A percentile compares a stretch with the other conserved stretches of the same genome.
These are phyloP conservation scores for Coleophoma cylindrospora DNA, from an alignment of 2,329 filamentous ascomycete genomes.

Conservation along the genomic window DNA sequence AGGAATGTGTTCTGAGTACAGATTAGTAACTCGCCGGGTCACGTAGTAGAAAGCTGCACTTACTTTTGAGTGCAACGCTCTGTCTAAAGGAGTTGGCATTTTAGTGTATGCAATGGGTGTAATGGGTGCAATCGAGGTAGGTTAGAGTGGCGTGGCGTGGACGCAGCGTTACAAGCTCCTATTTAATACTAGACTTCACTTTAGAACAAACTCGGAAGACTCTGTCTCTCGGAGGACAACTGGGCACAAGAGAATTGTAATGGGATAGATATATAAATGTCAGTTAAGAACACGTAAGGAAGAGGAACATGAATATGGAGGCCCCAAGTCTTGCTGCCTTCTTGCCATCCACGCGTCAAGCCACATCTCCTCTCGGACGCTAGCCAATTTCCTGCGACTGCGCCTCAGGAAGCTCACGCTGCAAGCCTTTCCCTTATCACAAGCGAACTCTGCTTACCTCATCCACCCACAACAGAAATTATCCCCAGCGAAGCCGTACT, in stretches of 20 bases:
- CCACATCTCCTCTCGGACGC: neutral
- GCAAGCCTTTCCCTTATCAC: neutral
- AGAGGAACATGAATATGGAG: neutral
- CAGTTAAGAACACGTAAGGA: too few species aligned
- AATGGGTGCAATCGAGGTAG: neutral
- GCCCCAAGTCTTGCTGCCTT: neutral
- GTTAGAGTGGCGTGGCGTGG: neutral
- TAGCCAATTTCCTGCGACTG: neutral
- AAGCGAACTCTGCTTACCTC: slow-evolving; percentile 6
- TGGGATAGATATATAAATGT: neutral
- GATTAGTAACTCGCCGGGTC: slow-evolving; percentile 2
- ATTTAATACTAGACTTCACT: too few species aligned
- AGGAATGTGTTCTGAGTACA: slow-evolving; percentile 59
- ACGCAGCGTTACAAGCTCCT: too few species aligned
- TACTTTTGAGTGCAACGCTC: slow-evolving; percentile 66
- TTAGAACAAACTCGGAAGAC: too few species aligned
- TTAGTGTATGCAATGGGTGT: slow-evolving; percentile 19
- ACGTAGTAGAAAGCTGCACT: slow-evolving; percentile 10
- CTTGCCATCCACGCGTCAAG: neutral
- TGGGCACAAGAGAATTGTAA: slow-evolving; percentile 1
- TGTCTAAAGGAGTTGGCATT: slow-evolving; percentile 68
- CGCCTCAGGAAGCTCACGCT: slow-evolving; percentile 4
- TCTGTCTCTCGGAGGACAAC: too few species aligned
- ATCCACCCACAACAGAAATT: slow-evolving; percentile 3
- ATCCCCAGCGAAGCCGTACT: too few species aligned